Conservation (phyloP, 192 early-diverging fungal species). For the Podila epigama region DNA sequence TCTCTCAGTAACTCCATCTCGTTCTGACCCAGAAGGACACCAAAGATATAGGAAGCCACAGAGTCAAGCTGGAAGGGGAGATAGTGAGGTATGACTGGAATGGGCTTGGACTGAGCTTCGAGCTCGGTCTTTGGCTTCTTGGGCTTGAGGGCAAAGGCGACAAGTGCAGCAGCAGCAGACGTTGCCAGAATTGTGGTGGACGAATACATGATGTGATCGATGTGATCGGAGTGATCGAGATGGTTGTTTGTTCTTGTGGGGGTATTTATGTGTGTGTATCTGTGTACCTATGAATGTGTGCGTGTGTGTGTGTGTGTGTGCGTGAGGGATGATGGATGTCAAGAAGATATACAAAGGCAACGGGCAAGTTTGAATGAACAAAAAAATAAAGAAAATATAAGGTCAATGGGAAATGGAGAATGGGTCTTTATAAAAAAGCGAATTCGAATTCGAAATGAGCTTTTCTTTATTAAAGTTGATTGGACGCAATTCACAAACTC, state of each 20-base stretch:
- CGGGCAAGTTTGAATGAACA: too few relatives aligned
- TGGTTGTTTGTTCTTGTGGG: background rate
- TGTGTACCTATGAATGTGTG: too few relatives aligned
- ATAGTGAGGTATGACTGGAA: conserved; percentile 12
- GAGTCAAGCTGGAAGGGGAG: conserved; percentile 30
- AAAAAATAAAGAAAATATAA: too few relatives aligned
- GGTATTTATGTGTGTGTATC: background rate
- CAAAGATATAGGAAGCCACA: conserved; percentile 11
- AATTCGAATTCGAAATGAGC: too few relatives aligned
- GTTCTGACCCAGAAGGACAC: background rate
- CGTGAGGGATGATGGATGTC: too few relatives aligned
- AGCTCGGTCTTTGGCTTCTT: conserved; percentile 39
- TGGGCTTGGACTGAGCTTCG: conserved; percentile 12
- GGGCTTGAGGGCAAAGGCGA: conserved; percentile 27
- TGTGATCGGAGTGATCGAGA: background rate
- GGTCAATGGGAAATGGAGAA: too few relatives aligned
- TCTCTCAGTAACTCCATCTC: conserved; percentile 20
- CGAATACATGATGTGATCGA: background rate
- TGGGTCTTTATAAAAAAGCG: too few relatives aligned
- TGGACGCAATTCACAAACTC: too few relatives aligned
- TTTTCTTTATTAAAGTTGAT: too few relatives aligned
- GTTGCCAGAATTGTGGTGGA: conserved; percentile 14
- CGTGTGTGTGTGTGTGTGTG: too few relatives aligned
- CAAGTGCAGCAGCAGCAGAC: conserved; percentile 10
- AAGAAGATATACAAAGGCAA: too few relatives aligned